A percentile compares a stretch with the other conserved stretches of the same genome.
Evolutionary conservation across 805 yeast genomes (phyloP).

Genomic region (Ogataea pilisensis): DNA sequence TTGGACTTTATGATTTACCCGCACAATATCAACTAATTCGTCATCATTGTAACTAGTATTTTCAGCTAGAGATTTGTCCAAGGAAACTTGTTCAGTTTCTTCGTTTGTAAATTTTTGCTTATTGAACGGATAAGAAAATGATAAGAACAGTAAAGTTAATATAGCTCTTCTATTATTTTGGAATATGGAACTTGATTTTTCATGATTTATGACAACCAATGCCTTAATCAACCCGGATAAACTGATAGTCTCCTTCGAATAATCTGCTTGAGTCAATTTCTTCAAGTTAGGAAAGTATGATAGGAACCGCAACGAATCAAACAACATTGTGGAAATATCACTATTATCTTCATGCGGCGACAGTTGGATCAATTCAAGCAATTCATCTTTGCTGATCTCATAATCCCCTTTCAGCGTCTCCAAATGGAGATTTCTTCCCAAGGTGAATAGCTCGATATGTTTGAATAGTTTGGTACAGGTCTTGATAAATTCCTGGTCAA

Average conservation of each 20-base stretch:
- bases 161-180: slow-evolving; percentile 31
- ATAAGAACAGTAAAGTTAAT: slow-evolving; percentile 42
- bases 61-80: too few species aligned
- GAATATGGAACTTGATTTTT: slow-evolving; percentile 36
- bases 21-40: slow-evolving; percentile 22
- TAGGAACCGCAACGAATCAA: slow-evolving; percentile 38
- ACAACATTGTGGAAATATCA: slow-evolving; percentile 35
- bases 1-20: slow-evolving; percentile 18
- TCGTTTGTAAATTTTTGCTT: slow-evolving; percentile 6
- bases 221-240: slow-evolving; percentile 41
- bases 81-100: slow-evolving; percentile 7
- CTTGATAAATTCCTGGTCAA: slow-evolving; percentile 17
- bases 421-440: slow-evolving; percentile 21
- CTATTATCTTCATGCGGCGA: too few species aligned
- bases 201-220: slow-evolving; percentile 39
- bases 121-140: slow-evolving; percentile 27
- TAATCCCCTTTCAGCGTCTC: slow-evolving; percentile 21
- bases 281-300: slow-evolving; percentile 22
- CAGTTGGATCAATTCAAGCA: slow-evolving; percentile 31
- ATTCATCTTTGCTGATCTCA: slow-evolving; percentile 23
- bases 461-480: slow-evolving; percentile 16
- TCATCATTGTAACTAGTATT: slow-evolving; percentile 2
- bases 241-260: slow-evolving; percentile 27
- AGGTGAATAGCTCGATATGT: slow-evolving; percentile 22
- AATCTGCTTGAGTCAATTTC: neutral